Conservation (phyloP, 164 flowering plant genomes). For the Berberis vulgaris region DNA sequence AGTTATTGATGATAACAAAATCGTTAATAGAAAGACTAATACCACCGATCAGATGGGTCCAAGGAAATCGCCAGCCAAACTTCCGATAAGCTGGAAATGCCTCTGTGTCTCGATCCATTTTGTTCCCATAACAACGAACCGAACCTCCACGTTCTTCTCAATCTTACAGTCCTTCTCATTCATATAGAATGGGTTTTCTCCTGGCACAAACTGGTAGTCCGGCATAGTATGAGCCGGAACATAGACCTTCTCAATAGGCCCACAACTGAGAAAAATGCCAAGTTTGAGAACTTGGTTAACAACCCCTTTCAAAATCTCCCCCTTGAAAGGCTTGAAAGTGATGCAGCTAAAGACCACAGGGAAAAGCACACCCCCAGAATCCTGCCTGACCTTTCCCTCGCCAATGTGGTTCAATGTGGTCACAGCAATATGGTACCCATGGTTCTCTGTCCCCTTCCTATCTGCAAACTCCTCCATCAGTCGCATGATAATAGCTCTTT, state of each 20-base stretch:
- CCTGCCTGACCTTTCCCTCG: constrained; percentile 48
- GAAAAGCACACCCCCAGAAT: constrained; percentile 62
- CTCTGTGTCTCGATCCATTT: constrained; percentile 31
- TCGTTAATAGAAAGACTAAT: no score
- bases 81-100: constrained; percentile 37
- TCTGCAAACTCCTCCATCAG: constrained; percentile 48
- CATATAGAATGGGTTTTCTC: constrained; percentile 58
- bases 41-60: constrained; percentile 27
- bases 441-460: constrained; percentile 52
- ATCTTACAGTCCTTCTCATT: constrained; percentile 40
- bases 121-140: constrained; percentile 22
- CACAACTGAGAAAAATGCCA: constrained; percentile 64
- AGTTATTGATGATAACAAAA: no score
- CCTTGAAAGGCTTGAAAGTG: constrained; percentile 57
- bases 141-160: constrained; percentile 32
- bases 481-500: constrained; percentile 39
- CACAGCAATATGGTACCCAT: constrained; percentile 57
- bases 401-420: constrained; percentile 49
- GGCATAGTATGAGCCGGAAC: constrained; percentile 55
- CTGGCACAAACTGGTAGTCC: constrained; percentile 45
- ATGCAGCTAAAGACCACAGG: constrained; percentile 59
- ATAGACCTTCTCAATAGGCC: constrained; percentile 54
- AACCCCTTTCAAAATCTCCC: constrained; percentile 56
- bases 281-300: constrained; percentile 55
- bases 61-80: constrained; percentile 44